phyloP scores from a whole-genome alignment of 192 early-diverging fungal genomes.

The Podila horticola region DNA sequence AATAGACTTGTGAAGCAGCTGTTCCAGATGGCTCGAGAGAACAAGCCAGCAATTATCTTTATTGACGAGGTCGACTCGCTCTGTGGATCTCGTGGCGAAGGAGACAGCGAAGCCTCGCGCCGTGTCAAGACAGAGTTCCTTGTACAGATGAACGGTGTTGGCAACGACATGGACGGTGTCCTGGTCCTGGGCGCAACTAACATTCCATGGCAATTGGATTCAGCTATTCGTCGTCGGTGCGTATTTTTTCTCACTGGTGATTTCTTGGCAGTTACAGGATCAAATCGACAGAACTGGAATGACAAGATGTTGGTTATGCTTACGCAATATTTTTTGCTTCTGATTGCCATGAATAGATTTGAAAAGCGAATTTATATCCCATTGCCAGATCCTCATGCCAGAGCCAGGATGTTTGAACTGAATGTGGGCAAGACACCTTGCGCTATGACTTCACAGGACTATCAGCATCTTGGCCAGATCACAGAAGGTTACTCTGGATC shows the following conservation, averaged over 20 bases:
- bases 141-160: conserved; percentile 99
- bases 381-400: conserved; percentile 88
- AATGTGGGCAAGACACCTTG: conserved; percentile 95
- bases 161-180: conserved; percentile 94
- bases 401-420: conserved; percentile 91
- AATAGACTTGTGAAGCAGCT: conserved; percentile 89
- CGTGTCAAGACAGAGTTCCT: conserved; percentile 98
- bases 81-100: conserved; percentile 94
- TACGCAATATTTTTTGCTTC: too few species aligned
- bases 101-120: conserved; percentile 94
- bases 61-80: conserved; percentile 99
- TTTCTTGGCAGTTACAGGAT: background rate
- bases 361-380: conserved; percentile 99
- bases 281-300: too few species aligned
- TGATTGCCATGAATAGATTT: conserved; percentile 63
- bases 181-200: conserved; percentile 97
- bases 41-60: conserved; percentile 96
- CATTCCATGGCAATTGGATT: conserved; percentile 96
- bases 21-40: conserved; percentile 93
- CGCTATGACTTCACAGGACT: conserved; percentile 78
- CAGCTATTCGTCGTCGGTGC: conserved; percentile 87
- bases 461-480: conserved; percentile 74
- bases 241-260: background rate
- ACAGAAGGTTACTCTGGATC: conserved; percentile 97
- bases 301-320: background rate